Evolutionary conservation across 1,284 basidiomycete genomes (phyloP).

Genomic region (Vanrija pseudolonga): DNA sequence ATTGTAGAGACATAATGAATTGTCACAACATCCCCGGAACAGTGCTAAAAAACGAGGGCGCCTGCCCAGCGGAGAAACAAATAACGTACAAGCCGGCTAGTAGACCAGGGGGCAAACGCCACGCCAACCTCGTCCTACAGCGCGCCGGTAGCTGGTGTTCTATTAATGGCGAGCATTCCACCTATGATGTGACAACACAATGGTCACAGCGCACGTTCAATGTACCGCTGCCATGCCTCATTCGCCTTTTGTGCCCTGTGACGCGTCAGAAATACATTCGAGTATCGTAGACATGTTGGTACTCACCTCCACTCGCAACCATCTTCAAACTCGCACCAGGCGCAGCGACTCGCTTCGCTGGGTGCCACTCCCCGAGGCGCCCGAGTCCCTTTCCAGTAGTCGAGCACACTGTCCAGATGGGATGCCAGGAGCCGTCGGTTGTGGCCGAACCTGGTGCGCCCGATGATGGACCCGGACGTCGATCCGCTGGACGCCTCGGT

Average conservation of each 20-base stretch:
- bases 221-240: constrained; percentile 18
- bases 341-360: constrained; percentile 64
- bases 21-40: too few relatives aligned
- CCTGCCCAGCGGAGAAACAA: too few relatives aligned
- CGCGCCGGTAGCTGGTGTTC: too few relatives aligned
- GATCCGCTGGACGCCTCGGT: constrained; percentile 1
- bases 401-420: constrained; percentile 59
- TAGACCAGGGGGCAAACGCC: too few relatives aligned
- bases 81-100: too few relatives aligned
- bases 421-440: constrained; percentile 58
- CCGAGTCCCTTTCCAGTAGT: constrained; percentile 71
- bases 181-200: too few relatives aligned
- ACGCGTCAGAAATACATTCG: background rate
- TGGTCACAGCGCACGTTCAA: background rate
- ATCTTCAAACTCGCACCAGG: constrained; percentile 71
- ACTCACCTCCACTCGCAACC: constrained; percentile 74
- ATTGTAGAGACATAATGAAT: too few relatives aligned
- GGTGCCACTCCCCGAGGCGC: constrained; percentile 65
- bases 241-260: constrained; percentile 26
- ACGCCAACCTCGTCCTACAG: too few relatives aligned
- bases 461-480: constrained; percentile 57
- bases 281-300: background rate
- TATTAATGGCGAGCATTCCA: too few relatives aligned
- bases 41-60: too few relatives aligned
- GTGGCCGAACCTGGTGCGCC: constrained; percentile 61